Evolutionary conservation across 1,284 basidiomycete species (phyloP).

Genomic region (Ceratobasidium sp.): DNA sequence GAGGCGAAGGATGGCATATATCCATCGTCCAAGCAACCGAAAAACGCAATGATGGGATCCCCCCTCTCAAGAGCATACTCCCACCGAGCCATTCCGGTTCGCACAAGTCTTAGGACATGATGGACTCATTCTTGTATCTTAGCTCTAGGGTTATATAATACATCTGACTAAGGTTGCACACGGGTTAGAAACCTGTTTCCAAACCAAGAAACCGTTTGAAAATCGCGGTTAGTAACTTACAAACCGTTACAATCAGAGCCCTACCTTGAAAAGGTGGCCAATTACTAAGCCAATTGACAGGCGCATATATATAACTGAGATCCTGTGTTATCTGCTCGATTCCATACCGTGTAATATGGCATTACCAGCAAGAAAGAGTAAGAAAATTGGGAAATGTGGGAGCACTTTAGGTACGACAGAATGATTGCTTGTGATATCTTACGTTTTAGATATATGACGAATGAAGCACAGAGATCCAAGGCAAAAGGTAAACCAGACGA

Average conservation of each 20-base stretch:
- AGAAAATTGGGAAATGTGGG: too few species aligned
- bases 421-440: too few species aligned
- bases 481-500: too few species aligned
- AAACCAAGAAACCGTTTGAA: conserved; percentile 17
- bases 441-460: too few species aligned
- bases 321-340: too few species aligned
- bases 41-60: not conserved
- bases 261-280: too few species aligned
- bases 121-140: conserved; percentile 9
- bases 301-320: too few species aligned
- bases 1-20: conserved; percentile 4
- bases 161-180: conserved; percentile 10
- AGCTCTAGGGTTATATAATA: conserved; percentile 10
- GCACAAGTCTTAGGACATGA: not conserved
- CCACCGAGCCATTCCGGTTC: not conserved
- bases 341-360: too few species aligned
- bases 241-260: conserved; percentile 39
- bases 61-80: not conserved
- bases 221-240: conserved; percentile 24
- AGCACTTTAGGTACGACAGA: too few species aligned
- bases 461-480: too few species aligned
- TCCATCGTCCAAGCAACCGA: not conserved
- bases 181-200: conserved; percentile 32
- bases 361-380: too few species aligned
- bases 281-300: too few species aligned